phyloP scores from a whole-genome alignment of 306 rosid species.

The Prunus dulcis region DNA sequence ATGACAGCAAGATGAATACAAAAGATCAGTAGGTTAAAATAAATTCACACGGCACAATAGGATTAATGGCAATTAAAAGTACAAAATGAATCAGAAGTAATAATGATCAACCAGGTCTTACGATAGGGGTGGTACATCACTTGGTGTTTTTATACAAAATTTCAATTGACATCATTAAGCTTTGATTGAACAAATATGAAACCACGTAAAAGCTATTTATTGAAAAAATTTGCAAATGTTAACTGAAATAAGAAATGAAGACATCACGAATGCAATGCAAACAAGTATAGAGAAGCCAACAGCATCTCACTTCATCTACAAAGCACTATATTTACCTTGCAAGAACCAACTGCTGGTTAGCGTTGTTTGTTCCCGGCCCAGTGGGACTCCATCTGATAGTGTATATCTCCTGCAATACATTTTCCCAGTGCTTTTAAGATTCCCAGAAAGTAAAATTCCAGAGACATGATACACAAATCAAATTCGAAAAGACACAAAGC shows the following conservation, averaged over 20 bases:
- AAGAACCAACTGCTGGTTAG: conserved; percentile 70
- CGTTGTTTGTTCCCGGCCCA: conserved; percentile 77
- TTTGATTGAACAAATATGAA: background rate
- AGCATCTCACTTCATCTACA: background rate
- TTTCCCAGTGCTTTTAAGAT: background rate
- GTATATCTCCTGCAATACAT: conserved; percentile 73
- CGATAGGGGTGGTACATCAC: background rate
- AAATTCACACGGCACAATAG: background rate
- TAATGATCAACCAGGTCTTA: background rate
- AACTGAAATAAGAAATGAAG: background rate
- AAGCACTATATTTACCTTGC: conserved; percentile 65
- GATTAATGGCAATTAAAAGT: background rate
- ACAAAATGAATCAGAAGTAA: background rate
- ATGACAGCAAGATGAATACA: background rate
- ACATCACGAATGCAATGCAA: background rate
- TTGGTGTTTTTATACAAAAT: background rate
- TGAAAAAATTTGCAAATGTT: background rate
- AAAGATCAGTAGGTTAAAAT: conserved; percentile 1
- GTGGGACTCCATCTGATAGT: conserved; percentile 97
- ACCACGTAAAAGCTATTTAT: background rate
- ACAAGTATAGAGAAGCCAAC: background rate
- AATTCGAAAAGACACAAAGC: background rate
- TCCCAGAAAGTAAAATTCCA: background rate
- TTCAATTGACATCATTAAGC: background rate
- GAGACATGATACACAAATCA: background rate